phyloP scores from a whole-genome alignment of 306 rosid species.

The Potentilla sterilis region DNA sequence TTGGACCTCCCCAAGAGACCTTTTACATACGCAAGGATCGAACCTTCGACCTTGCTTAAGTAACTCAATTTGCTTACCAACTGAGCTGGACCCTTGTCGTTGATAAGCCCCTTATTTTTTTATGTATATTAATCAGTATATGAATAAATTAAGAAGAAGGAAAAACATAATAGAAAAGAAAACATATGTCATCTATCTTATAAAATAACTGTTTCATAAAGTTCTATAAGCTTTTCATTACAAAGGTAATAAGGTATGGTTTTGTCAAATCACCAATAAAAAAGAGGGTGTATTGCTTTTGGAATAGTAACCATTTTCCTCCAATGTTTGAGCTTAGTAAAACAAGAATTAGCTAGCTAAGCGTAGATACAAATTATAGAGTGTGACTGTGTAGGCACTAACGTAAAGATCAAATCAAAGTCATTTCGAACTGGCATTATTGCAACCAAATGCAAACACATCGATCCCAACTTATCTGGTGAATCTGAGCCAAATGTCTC shows the following conservation, averaged over 20 bases:
- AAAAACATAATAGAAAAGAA: no score
- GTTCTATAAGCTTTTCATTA: not conserved
- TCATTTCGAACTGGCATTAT: slow-evolving; percentile 25
- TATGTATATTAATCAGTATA: no score
- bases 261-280: not conserved
- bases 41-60: no score
- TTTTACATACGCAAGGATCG: no score
- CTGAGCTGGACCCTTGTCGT: no score
- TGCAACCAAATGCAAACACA: not conserved
- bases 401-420: slow-evolving; percentile 29
- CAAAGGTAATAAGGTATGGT: not conserved
- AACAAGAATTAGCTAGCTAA: not conserved
- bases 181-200: no score
- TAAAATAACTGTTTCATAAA: no score
- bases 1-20: no score
- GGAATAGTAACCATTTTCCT: not conserved
- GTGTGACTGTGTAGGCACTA: not conserved
- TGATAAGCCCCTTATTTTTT: no score
- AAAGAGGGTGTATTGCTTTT: not conserved
- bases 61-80: no score
- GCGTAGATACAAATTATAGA: no score
- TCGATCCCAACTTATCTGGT: slow-evolving; percentile 25
- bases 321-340: not conserved
- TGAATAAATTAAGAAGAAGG: no score
- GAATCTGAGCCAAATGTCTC: slow-evolving; percentile 27